Evolutionary conservation across 2,329 filamentous ascomycete species (phyloP), one percentile per base, ranked within the genome.

Genomic region (Fusarium pseudonygamai): DNA sequence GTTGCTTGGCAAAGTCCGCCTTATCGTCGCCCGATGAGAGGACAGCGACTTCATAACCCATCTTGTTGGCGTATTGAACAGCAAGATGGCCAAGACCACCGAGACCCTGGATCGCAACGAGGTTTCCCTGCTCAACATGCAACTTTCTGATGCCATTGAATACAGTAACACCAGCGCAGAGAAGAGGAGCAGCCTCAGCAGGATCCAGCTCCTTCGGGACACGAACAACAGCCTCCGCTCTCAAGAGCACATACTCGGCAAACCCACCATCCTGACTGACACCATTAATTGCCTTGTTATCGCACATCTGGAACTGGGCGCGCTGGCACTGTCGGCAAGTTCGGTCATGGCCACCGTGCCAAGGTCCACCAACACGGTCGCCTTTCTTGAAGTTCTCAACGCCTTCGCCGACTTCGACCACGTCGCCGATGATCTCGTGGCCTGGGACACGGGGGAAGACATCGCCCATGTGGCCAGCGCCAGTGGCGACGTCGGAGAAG

Each of bases 11-110:
- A 77, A 95, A 93, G 0, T 90, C 87, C 68, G 87, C 87, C 85
- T 96, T 96, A 74, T 84, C 86, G 67, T 89, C 87, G 14, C 90
- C 89, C 0, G 89, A 88, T 15, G 89, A 92, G 57, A 95, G 86
- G 1, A 92, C 93, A 4, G 90, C 89, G 10, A 93, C 89, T 65
- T 89, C 87, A 81, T 92, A 95, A 9, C 93, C 93, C 92, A 95
- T 94, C 81, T 91, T 90, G 56, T 85, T 85, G 9, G 92, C 92
- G 79, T 92, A 95, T 79, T 95, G 93, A 36, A 95, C 90, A 1
- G 92, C 93, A 36, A 96, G 80, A 80, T 96, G 93, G 5, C 93
- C 93, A 1, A 95, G 86, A 4, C 93, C 93, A 57, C 94, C 91
- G 7, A 96, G 85, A 20, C 93, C 93, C 70, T 95, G 90, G 28